These are phyloP conservation scores for Geotrichum aggregatum DNA, from an alignment of 1,139 yeast genomes.

Conservation along the genomic window DNA sequence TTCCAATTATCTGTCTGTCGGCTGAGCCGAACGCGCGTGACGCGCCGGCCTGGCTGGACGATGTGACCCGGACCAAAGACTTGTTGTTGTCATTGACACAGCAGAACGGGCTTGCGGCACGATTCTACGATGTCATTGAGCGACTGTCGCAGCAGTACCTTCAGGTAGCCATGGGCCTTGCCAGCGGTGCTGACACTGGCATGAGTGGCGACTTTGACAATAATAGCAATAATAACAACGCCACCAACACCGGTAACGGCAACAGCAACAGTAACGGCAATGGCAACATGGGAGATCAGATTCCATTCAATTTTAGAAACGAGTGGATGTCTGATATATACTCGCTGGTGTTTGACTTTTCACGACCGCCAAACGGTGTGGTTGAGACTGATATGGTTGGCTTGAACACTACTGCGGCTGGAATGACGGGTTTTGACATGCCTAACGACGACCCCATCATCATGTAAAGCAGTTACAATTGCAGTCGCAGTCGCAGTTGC, in stretches of 20 bases:
- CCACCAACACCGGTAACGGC: neutral
- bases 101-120: conserved; percentile 49
- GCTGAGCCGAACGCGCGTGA: conserved; percentile 47
- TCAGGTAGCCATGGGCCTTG: conserved; percentile 1
- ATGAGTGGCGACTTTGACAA: neutral
- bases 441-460: conserved; percentile 10
- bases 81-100: conserved; percentile 42
- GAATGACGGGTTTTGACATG: conserved; percentile 4
- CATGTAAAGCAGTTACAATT: neutral
- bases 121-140: conserved; percentile 50
- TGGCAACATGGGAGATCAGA: neutral
- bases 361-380: conserved; percentile 7
- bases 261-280: neutral
- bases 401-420: neutral
- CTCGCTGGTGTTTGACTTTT: conserved; percentile 31
- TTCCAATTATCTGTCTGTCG: conserved; percentile 54
- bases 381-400: neutral
- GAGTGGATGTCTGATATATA: conserved; percentile 36
- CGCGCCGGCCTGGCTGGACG: conserved; percentile 46
- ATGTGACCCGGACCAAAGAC: conserved; percentile 46
- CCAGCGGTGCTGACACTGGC: too few relatives aligned
- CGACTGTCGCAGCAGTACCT: conserved; percentile 38
- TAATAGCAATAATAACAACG: neutral
- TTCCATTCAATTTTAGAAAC: conserved; percentile 3
- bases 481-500: neutral